Evolutionary conservation across 192 early-diverging fungal genomes (phyloP), one percentile per base, ranked within the genome.

Genomic region (Mortierella alpina): DNA sequence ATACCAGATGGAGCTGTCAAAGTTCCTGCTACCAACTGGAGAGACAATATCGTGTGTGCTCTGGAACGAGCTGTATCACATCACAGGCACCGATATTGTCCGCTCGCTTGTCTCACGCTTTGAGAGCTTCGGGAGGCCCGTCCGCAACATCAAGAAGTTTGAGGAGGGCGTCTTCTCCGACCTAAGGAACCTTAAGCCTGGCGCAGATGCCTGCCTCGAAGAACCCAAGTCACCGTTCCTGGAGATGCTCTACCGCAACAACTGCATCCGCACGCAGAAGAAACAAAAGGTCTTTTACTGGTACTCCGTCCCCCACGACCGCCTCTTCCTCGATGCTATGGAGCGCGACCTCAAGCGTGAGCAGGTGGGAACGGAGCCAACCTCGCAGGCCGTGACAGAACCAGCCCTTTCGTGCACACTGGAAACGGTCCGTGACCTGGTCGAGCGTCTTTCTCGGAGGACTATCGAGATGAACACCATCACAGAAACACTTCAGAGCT

Each of bases 201-300:
- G 96, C 41, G 86, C 91, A n/a, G 95, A 97, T 79, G 95, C 97
- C 18, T 90, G 92, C 12, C 87, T 98, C 17, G 98, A 98, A 85
- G 94, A 95, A 64, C 95, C 96, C 18, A 90, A 97, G 57, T 96
- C 94, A 7, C 96, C 96, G 57, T 95, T 98, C 70, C 84, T 99
- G 46, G 96, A 97, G 78, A 92, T 98, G 75, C 87, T 99, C 56
- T 95, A 96, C 88, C 96, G 95, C 82, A 92, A 97, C 87, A 91
- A 95, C 63, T 98, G 97, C 84, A 95, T 99, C 70, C 92, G 97
- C 46, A 97, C 96, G 5, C 97, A 98, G 82, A 99, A 98, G 89
- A 98, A 98, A 86, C 98, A 99, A 86, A 98, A 98, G 64, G 98
- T 99, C n/a, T 99, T 98, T 83, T 97, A 93, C 79, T 99, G 98